Conservation (phyloP, 148 eudicot species). For the Cornus florida region DNA sequence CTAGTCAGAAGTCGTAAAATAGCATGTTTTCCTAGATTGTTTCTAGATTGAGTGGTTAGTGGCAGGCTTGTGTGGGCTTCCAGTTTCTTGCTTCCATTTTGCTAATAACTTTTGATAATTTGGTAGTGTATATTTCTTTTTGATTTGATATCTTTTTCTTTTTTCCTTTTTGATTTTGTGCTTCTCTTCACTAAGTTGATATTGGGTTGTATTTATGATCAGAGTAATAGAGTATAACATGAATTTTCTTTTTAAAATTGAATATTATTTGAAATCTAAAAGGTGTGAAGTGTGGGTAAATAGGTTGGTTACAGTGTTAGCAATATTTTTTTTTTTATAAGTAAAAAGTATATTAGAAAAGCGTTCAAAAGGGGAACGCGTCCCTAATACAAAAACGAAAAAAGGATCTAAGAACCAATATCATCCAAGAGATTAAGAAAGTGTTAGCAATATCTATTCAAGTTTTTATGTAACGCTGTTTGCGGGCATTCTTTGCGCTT, state of each 20-base stretch:
- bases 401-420: no score
- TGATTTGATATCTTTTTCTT: no score
- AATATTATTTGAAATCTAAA: background rate
- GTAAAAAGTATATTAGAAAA: no score
- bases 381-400: no score
- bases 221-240: no score
- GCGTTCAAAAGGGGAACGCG: no score
- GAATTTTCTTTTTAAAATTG: background rate
- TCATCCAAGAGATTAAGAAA: no score
- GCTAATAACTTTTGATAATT: background rate
- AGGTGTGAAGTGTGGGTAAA: background rate
- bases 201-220: background rate
- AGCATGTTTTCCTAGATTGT: background rate
- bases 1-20: background rate
- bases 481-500: background rate
- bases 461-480: background rate
- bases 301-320: background rate
- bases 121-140: background rate
- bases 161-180: background rate
- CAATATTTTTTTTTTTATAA: no score
- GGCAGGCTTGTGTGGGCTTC: background rate
- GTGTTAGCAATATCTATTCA: background rate
- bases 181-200: background rate
- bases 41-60: background rate
- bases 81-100: background rate